These are phyloP conservation scores for Chrysosphaeria jannelii DNA, from an alignment of 2,329 filamentous ascomycete species.

Conservation along the genomic window DNA sequence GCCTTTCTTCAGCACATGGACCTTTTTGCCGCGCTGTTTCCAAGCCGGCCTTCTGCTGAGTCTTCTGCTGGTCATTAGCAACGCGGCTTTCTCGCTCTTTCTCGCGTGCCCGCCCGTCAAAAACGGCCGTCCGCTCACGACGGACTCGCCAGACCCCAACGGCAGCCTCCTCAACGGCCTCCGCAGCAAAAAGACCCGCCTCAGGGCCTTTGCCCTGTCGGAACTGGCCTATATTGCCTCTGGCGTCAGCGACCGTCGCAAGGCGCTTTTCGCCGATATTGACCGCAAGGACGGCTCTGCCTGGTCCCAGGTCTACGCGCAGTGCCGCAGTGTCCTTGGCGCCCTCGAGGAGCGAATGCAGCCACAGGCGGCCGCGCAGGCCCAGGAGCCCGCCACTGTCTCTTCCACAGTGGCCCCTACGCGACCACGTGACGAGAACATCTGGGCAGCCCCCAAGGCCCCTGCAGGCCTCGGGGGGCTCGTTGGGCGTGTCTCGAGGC, in stretches of 20 bases:
- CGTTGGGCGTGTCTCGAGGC: conserved; percentile 12
- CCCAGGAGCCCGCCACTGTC: conserved; percentile 9
- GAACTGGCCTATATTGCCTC: conserved; percentile 58
- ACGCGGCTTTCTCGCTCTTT: conserved; percentile 51
- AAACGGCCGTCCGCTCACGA: conserved; percentile 54
- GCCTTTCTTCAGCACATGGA: conserved; percentile 19
- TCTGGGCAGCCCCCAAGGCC: conserved; percentile 4
- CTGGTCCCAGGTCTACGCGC: conserved; percentile 47
- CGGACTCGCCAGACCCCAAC: conserved; percentile 70
- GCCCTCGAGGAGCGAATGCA: conserved; percentile 37
- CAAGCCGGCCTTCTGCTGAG: conserved; percentile 35
- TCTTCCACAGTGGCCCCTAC: conserved; percentile 4
- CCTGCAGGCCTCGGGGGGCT: too few species aligned
- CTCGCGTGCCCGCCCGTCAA: conserved; percentile 59
- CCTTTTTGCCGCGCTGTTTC: conserved; percentile 22
- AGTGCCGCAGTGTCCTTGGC: conserved; percentile 40
- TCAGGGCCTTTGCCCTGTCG: conserved; percentile 70
- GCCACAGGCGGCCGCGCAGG: conserved; percentile 8
- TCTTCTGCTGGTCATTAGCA: conserved; percentile 47
- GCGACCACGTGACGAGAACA: conserved; percentile 1
- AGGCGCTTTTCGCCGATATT: conserved; percentile 62
- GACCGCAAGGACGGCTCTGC: conserved; percentile 52
- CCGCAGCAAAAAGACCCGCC: conserved; percentile 51
- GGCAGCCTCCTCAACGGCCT: conserved; percentile 64
- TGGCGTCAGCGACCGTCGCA: conserved; percentile 42